phyloP scores from a whole-genome alignment of 495 filamentous ascomycete species.

The Tuber indicum region DNA sequence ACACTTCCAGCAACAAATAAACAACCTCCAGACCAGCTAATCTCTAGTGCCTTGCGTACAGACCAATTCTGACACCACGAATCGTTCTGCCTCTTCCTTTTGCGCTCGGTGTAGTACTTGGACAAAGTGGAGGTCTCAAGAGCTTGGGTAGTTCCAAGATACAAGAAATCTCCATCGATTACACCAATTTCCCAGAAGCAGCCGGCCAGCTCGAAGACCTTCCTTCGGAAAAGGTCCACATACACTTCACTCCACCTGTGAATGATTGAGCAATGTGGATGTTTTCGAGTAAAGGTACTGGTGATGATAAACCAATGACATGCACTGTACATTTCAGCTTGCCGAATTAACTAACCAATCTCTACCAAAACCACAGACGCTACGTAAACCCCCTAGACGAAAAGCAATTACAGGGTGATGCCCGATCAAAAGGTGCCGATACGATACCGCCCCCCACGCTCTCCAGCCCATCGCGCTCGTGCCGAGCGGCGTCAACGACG shows the following conservation, averaged over 20 bases:
- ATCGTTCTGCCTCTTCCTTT: slow-evolving; percentile 87
- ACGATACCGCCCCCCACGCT: no score
- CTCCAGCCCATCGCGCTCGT: no score
- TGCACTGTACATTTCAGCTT: slow-evolving; percentile 71
- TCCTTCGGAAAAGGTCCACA: slow-evolving; percentile 51
- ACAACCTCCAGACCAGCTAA: neutral
- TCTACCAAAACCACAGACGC: slow-evolving; percentile 96
- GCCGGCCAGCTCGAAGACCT: slow-evolving; percentile 48
- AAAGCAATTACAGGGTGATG: slow-evolving; percentile 73
- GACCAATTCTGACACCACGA: slow-evolving; percentile 86
- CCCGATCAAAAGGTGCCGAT: slow-evolving; percentile 51
- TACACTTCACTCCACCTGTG: slow-evolving; percentile 55
- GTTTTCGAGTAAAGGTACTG: neutral
- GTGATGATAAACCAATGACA: slow-evolving; percentile 4
- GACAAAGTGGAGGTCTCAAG: slow-evolving; percentile 73
- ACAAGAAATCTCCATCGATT: slow-evolving; percentile 81
- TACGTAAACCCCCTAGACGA: slow-evolving; percentile 83
- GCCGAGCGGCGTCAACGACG: no score
- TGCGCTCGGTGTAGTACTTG: slow-evolving; percentile 73
- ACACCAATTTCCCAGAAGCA: slow-evolving; percentile 60
- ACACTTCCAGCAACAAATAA: slow-evolving; percentile 6
- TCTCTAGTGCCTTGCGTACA: slow-evolving; percentile 37
- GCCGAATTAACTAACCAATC: slow-evolving; percentile 77
- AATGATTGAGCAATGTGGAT: neutral
- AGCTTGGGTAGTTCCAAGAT: slow-evolving; percentile 74